Evolutionary conservation across 257 asterid species (phyloP).

Genomic region (Plantago ovata): DNA sequence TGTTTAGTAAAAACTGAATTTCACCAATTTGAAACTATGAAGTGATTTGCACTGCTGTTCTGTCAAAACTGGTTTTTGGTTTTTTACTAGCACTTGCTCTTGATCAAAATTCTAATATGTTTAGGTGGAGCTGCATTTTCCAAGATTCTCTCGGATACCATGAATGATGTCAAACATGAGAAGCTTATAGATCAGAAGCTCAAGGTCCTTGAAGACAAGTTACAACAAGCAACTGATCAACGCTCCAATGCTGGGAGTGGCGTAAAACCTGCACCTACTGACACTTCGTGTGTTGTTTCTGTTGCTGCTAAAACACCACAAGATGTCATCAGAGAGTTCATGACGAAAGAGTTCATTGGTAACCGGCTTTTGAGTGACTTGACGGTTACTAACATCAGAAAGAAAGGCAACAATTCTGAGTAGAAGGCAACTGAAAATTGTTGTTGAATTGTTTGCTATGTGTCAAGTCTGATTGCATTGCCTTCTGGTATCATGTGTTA

Average conservation of each 20-base stretch:
- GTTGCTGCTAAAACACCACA: slow-evolving; percentile 24
- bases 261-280: background rate
- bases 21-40: no score
- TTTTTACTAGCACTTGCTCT: no score
- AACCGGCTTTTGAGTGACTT: slow-evolving; percentile 24
- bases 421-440: background rate
- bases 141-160: slow-evolving; percentile 28
- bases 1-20: no score
- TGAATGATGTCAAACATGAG: slow-evolving; percentile 34
- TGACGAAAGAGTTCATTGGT: slow-evolving; percentile 35
- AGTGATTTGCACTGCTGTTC: no score
- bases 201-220: slow-evolving; percentile 11
- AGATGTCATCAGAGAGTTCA: slow-evolving; percentile 31
- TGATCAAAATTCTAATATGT: background rate
- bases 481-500: no score
- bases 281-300: background rate
- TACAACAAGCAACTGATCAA: slow-evolving; percentile 2
- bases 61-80: no score
- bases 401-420: slow-evolving; percentile 19
- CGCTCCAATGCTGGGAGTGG: slow-evolving; percentile 14
- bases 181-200: slow-evolving; percentile 6
- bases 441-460: background rate
- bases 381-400: slow-evolving; percentile 25
- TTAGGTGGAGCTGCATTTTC: slow-evolving; percentile 32
- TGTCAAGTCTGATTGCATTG: no score